Percentiles rank a stretch among this genome's conserved stretches.
Conservation (phyloP, 1,284 basidiomycete genomes). For the Austropuccinia psidii region DNA sequence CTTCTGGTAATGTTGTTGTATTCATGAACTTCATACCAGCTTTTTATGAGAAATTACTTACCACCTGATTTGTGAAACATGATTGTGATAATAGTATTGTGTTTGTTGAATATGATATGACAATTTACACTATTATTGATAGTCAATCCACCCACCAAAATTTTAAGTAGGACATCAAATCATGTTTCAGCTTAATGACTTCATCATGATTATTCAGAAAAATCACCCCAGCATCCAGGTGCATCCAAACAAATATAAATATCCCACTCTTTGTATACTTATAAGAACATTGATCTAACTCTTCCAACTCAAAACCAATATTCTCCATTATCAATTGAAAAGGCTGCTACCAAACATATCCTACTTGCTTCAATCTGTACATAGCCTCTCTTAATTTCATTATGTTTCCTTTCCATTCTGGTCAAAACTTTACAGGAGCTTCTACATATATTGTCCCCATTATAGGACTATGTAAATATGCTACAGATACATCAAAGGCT, state of each 20-base stretch:
- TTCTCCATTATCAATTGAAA: not conserved
- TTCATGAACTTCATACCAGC: too few relatives aligned
- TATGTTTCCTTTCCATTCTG: not conserved
- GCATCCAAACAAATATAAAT: not conserved
- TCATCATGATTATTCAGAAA: not conserved
- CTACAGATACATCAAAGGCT: not conserved
- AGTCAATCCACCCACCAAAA: not conserved
- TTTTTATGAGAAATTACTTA: too few relatives aligned
- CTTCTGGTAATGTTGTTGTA: too few relatives aligned
- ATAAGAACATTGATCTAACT: not conserved
- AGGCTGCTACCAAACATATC: not conserved
- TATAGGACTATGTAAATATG: conserved; percentile 7
- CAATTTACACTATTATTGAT: not conserved
- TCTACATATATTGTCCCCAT: not conserved
- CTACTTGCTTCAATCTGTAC: not conserved
- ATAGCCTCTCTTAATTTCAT: not conserved
- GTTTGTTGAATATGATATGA: too few relatives aligned
- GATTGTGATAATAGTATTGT: too few relatives aligned
- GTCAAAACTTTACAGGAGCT: not conserved
- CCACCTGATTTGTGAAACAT: too few relatives aligned
- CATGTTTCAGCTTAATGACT: not conserved
- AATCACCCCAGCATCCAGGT: not conserved
- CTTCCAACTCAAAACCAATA: not conserved
- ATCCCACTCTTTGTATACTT: not conserved
- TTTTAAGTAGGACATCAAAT: not conserved